A percentile compares a stretch with the other conserved stretches of the same genome.
Evolutionary conservation across 2,329 filamentous ascomycete species (phyloP).

Genomic region (Colletotrichum chlorophyti): DNA sequence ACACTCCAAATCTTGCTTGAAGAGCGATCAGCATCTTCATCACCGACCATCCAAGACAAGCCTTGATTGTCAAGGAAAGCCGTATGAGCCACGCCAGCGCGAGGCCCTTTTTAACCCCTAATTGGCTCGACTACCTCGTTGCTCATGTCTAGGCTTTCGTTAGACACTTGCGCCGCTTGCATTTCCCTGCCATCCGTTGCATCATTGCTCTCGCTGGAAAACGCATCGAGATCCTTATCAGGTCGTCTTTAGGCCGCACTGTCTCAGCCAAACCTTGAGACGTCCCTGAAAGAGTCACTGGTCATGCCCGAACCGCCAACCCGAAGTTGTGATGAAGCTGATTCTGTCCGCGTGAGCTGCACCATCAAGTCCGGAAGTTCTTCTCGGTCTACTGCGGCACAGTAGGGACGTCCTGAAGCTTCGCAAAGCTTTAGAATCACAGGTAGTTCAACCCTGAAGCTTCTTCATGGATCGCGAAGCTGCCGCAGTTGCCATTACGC

Average conservation of each 20-base stretch:
- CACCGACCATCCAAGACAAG: neutral
- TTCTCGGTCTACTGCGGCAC: neutral
- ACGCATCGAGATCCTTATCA: neutral
- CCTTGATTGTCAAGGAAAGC: constrained; percentile 13
- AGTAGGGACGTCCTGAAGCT: no score
- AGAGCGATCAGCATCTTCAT: no score
- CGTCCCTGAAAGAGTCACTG: constrained; percentile 13
- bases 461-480: neutral
- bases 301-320: constrained; percentile 13
- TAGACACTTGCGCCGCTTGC: constrained; percentile 8
- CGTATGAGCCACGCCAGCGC: no score
- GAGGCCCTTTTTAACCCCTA: constrained; percentile 9
- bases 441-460: constrained; percentile 12
- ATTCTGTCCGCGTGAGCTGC: neutral
- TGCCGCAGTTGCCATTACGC: neutral
- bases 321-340: constrained; percentile 21
- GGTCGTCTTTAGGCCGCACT: no score
- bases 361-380: no score
- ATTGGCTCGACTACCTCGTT: constrained; percentile 20
- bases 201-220: no score
- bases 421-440: no score
- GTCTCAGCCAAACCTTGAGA: constrained; percentile 11
- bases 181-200: neutral
- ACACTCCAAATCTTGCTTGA: no score
- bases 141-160: constrained; percentile 4